phyloP scores from a whole-genome alignment of 306 rosid genomes.

The Prunus fruticosa region DNA sequence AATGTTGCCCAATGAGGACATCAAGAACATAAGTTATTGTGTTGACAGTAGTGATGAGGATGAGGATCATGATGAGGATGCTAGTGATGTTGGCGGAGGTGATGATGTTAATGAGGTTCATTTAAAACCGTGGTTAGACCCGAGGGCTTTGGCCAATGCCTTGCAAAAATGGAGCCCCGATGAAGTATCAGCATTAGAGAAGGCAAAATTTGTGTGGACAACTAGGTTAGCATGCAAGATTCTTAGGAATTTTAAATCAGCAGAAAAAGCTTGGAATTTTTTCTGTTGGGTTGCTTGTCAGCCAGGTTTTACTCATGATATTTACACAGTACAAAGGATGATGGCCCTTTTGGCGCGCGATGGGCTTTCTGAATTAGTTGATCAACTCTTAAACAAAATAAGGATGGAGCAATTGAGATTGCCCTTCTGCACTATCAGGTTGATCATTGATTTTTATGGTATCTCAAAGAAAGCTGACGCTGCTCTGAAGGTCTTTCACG shows the following conservation, averaged over 20 bases:
- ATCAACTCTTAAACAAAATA: slow-evolving; percentile 58
- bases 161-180: slow-evolving; percentile 57
- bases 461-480: slow-evolving; percentile 74
- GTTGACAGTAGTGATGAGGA: slow-evolving; percentile 38
- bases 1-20: slow-evolving; percentile 49
- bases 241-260: slow-evolving; percentile 55
- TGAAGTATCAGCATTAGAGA: slow-evolving; percentile 65
- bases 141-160: slow-evolving; percentile 66
- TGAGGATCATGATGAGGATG: slow-evolving; percentile 23
- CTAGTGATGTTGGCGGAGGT: slow-evolving; percentile 19
- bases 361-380: slow-evolving; percentile 58
- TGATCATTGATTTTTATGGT: slow-evolving; percentile 74
- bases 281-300: slow-evolving; percentile 77
- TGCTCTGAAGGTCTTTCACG: slow-evolving; percentile 66
- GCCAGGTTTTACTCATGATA: slow-evolving; percentile 75
- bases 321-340: slow-evolving; percentile 73
- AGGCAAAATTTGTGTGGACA: slow-evolving; percentile 73
- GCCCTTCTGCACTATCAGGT: slow-evolving; percentile 68
- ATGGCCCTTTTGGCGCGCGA: slow-evolving; percentile 62
- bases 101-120: slow-evolving; percentile 28
- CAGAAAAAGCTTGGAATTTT: slow-evolving; percentile 79
- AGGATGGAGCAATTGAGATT: slow-evolving; percentile 68
- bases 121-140: slow-evolving; percentile 81
- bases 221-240: slow-evolving; percentile 72
- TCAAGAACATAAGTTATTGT: slow-evolving; percentile 41